Base-by-base conservation (phyloP, 805 yeast genomes). In the Ascoidea asiatica region DNA sequence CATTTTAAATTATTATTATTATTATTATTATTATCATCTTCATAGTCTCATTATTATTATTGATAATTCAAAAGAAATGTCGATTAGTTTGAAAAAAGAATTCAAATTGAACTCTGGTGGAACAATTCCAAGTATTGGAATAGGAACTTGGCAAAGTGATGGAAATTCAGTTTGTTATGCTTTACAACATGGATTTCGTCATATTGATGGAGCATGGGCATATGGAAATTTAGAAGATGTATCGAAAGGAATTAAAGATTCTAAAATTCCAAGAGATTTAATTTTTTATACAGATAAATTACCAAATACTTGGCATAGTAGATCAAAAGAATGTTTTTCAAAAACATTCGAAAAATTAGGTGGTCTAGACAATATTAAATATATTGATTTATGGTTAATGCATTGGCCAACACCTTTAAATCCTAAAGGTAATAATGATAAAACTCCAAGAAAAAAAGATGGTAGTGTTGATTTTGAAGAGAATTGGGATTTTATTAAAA, bases 331-430 rank as follows among this genome's bases (percentile, higher is more conserved):
- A 19, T 82, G 81, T 8, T 61, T 84, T 38, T 70, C 75, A 8
- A 64, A 62, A 42, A 79, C 89, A 5, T 66, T 85, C 54, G 53
- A 69, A 52, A 75, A 79, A 55, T 66, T 85, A 49, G 79, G 78
- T 0, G n/a, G n/a, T n/a, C n/a, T n/a, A n/a, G n/a, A n/a, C n/a
- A n/a, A n/a, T n/a, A 56, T 83, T 52, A 90, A 81, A 43, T 86
- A 86, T 55, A 81, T 86, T 44, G 95, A 86, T 57, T 64, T 86
- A 47, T 78, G 79, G 57, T 69, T 86, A 56, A 71, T 85, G 58
- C 95, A 86, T 62, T 86, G 94, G 94, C 95, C 95, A 5, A 72
- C 73, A 38, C 65, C 81, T 11, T 59, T 73, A 47, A 71, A 66
- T 45, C 60, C 64, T 6, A 40, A 55, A 48, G 64, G 62, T 29